These are phyloP conservation scores for Aspergillus campestris DNA, from an alignment of 495 filamentous ascomycete genomes.

Conservation along the genomic window DNA sequence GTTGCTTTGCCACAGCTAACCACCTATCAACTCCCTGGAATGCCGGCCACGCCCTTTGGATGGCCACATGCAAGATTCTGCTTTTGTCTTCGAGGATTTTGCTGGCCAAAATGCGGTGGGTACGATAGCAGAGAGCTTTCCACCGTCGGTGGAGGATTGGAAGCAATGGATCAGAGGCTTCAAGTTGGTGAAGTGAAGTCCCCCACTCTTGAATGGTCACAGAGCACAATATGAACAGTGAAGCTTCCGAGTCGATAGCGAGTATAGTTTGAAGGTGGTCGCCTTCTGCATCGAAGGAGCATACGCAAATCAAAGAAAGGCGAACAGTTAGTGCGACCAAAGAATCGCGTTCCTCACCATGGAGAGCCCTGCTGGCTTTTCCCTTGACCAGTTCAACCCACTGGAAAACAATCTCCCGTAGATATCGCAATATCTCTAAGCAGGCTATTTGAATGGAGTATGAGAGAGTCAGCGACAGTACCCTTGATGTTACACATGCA, in stretches of 20 bases:
- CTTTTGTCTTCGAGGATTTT: slow-evolving; percentile 4
- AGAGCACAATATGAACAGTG: slow-evolving; percentile 32
- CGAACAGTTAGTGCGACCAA: slow-evolving; percentile 22
- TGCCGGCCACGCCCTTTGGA: slow-evolving; percentile 27
- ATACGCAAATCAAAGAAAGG: slow-evolving; percentile 25
- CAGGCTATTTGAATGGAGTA: slow-evolving; percentile 7
- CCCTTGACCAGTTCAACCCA: slow-evolving; percentile 8
- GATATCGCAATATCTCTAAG: background rate
- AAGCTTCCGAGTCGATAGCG: slow-evolving; percentile 9
- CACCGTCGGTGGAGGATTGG: slow-evolving; percentile 21
- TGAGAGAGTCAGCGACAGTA: slow-evolving; percentile 33
- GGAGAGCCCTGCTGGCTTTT: slow-evolving; percentile 4
- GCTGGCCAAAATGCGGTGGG: slow-evolving; percentile 5
- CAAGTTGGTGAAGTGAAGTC: background rate
- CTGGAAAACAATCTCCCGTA: slow-evolving; percentile 7
- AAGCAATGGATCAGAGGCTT: slow-evolving; percentile 1
- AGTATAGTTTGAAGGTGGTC: slow-evolving; percentile 6
- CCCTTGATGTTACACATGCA: slow-evolving; percentile 21
- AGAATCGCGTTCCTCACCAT: slow-evolving; percentile 9
- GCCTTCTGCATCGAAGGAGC: slow-evolving; percentile 28
- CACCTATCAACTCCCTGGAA: slow-evolving; percentile 21
- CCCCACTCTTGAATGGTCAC: slow-evolving; percentile 27
- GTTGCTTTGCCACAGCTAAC: background rate
- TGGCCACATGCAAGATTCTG: slow-evolving; percentile 24
- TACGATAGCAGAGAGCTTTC: slow-evolving; percentile 17